Conservation (phyloP, 345 rosid genomes). For the Capsella bursapastoris region DNA sequence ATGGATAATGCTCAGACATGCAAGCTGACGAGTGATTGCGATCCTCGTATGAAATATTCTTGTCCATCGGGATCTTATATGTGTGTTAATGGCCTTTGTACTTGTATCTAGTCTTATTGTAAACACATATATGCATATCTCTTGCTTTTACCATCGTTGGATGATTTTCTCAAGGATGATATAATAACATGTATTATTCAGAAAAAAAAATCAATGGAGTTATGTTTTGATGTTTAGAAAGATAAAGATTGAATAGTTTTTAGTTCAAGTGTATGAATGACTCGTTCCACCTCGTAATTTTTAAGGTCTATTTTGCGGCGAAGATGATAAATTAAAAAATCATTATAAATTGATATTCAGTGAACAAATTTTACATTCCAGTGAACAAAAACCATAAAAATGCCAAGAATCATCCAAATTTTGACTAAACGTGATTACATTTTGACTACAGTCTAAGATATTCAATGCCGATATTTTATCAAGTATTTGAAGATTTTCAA, state of each 20-base stretch:
- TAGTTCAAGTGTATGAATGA: too few species aligned
- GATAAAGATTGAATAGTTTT: neutral
- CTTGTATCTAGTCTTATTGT: neutral
- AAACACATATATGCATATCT: neutral
- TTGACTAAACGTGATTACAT: neutral
- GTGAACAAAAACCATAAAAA: neutral
- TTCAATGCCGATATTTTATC: neutral
- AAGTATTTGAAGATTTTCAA: neutral
- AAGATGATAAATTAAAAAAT: too few species aligned
- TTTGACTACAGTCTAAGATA: neutral
- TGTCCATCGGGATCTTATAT: slow-evolving; percentile 9
- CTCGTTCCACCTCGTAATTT: too few species aligned
- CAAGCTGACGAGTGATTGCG: slow-evolving; percentile 25
- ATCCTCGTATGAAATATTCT: slow-evolving; percentile 14
- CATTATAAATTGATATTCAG: neutral
- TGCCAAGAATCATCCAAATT: neutral
- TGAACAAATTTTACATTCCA: neutral
- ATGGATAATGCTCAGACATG: neutral
- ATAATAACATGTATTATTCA: too few species aligned
- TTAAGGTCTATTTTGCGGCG: too few species aligned
- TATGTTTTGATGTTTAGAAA: neutral
- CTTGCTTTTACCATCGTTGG: neutral
- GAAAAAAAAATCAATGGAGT: neutral
- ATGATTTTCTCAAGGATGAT: neutral
- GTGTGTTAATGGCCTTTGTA: slow-evolving; percentile 16